Conservation (phyloP, 148 eudicot species). For the Cornus controversa region DNA sequence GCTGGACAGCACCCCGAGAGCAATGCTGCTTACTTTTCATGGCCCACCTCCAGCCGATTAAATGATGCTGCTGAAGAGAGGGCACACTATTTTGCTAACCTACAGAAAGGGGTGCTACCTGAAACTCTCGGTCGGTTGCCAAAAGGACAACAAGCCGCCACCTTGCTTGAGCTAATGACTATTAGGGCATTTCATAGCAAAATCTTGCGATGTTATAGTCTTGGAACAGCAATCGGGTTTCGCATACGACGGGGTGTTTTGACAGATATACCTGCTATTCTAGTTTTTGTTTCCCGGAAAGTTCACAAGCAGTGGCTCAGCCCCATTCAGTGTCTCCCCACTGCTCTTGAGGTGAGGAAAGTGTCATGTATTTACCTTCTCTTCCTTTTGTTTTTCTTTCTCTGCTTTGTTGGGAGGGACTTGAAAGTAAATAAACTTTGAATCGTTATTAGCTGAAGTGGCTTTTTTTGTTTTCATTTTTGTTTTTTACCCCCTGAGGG, state of each 20-base stretch:
- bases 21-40: slow-evolving; percentile 88
- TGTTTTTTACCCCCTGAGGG: neutral
- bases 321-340: slow-evolving; percentile 85
- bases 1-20: slow-evolving; percentile 88
- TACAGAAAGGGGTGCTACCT: slow-evolving; percentile 88
- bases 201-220: slow-evolving; percentile 91
- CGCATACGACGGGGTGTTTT: slow-evolving; percentile 82
- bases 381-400: neutral
- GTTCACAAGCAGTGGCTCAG: slow-evolving; percentile 98
- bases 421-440: neutral
- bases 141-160: slow-evolving; percentile 84
- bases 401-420: neutral
- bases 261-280: slow-evolving; percentile 91
- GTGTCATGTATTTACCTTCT: neutral
- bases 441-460: neutral
- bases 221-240: slow-evolving; percentile 96
- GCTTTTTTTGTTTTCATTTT: no score
- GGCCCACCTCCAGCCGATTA: slow-evolving; percentile 86
- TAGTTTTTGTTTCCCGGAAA: slow-evolving; percentile 92
- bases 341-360: slow-evolving; percentile 76
- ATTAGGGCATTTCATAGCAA: slow-evolving; percentile 98
- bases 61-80: slow-evolving; percentile 95
- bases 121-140: slow-evolving; percentile 75
- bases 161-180: slow-evolving; percentile 94
- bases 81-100: slow-evolving; percentile 87